phyloP scores from a whole-genome alignment of 371 early-diverging fungal species.

The Actinomortierella wolfii region DNA sequence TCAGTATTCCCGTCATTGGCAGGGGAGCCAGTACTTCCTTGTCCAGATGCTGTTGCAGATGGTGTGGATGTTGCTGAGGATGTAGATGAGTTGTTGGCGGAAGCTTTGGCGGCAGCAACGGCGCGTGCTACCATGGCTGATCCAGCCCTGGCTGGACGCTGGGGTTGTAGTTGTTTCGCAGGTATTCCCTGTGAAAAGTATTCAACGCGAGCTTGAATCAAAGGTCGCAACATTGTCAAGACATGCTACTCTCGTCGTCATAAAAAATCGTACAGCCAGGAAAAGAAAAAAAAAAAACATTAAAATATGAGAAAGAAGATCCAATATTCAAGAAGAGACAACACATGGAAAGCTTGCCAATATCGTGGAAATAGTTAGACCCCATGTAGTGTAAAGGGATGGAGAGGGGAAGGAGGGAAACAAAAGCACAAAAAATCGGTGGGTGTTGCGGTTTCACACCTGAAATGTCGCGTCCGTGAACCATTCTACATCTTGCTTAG shows the following conservation, averaged over 20 bases:
- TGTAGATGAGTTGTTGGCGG: constrained; percentile 4
- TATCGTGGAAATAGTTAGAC: too few relatives aligned
- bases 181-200: constrained; percentile 29
- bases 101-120: too few relatives aligned
- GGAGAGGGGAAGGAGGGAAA: too few relatives aligned
- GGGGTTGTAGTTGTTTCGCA: background rate
- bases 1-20: background rate
- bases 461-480: constrained; percentile 41
- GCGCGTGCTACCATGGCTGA: constrained; percentile 1
- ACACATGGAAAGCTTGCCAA: too few relatives aligned
- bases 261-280: background rate
- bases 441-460: constrained; percentile 3
- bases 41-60: background rate
- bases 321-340: background rate
- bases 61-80: constrained; percentile 5
- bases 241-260: constrained; percentile 23
- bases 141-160: background rate
- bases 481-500: constrained; percentile 42
- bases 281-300: background rate
- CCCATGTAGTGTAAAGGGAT: too few relatives aligned
- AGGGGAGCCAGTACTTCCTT: too few relatives aligned
- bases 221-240: constrained; percentile 25
- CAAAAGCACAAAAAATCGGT: too few relatives aligned
- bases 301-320: background rate
- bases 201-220: constrained; percentile 22